A percentile compares a stretch with the other conserved stretches of the same genome.
Evolutionary conservation across 2,329 filamentous ascomycete species (phyloP).

Genomic region (Colletotrichum spinosum): DNA sequence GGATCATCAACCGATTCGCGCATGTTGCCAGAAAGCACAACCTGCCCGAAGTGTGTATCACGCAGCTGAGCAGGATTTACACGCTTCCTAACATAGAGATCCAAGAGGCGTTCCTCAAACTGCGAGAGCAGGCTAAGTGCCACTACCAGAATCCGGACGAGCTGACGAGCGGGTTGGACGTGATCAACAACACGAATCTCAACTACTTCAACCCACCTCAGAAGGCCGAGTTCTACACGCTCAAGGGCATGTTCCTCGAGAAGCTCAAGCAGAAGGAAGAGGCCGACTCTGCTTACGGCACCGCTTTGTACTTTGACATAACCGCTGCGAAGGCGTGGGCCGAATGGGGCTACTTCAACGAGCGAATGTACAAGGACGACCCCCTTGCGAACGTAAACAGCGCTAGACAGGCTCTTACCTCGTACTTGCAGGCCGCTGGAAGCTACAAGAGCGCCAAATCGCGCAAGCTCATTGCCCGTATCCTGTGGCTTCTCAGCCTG

Average conservation of each 20-base stretch:
- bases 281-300: slow-evolving; percentile 93
- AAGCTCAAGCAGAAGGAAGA: slow-evolving; percentile 92
- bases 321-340: slow-evolving; percentile 97
- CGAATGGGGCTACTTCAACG: slow-evolving; percentile 99
- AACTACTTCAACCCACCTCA: slow-evolving; percentile 97
- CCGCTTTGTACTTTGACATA: slow-evolving; percentile 95
- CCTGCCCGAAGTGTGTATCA: slow-evolving; percentile 96
- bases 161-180: slow-evolving; percentile 91
- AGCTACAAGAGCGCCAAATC: slow-evolving; percentile 98
- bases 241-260: slow-evolving; percentile 99
- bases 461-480: slow-evolving; percentile 89
- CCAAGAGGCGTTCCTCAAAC: slow-evolving; percentile 97
- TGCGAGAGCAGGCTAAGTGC: slow-evolving; percentile 98
- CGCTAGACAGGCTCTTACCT: slow-evolving; percentile 92
- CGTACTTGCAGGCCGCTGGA: slow-evolving; percentile 94
- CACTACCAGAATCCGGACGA: slow-evolving; percentile 97
- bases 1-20: slow-evolving; percentile 99
- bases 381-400: slow-evolving; percentile 79
- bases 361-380: slow-evolving; percentile 94
- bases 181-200: slow-evolving; percentile 99
- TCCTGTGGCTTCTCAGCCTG: slow-evolving; percentile 94
- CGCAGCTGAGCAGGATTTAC: slow-evolving; percentile 96
- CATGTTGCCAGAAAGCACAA: slow-evolving; percentile 98
- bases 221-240: slow-evolving; percentile 98
- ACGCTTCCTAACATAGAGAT: slow-evolving; percentile 99